Evolutionary conservation across 345 rosid genomes (phyloP).

Genomic region (Reutealis trisperma): DNA sequence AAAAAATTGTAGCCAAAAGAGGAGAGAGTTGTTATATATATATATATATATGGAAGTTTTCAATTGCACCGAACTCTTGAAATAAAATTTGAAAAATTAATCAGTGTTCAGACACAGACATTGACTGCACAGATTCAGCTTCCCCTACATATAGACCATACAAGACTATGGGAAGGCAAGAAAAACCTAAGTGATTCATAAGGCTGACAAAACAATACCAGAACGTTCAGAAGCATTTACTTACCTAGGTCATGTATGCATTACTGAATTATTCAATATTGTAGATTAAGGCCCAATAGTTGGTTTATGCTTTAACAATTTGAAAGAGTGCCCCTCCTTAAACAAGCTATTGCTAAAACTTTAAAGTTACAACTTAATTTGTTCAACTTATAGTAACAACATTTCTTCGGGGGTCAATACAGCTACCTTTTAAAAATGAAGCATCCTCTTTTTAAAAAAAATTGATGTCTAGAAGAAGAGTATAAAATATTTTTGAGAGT

Average conservation of each 20-base stretch:
- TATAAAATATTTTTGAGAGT: background rate
- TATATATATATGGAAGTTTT: background rate
- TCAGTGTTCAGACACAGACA: background rate
- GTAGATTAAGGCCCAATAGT: background rate
- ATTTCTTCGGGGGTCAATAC: background rate
- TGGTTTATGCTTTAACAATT: background rate
- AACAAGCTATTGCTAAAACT: background rate
- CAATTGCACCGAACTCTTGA: background rate
- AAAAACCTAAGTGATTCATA: background rate
- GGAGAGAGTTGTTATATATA: background rate
- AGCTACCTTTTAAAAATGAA: background rate
- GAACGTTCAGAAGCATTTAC: too few species aligned
- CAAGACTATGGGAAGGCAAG: background rate
- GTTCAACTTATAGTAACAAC: background rate
- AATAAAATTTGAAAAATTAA: conserved; percentile 4
- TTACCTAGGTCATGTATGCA: background rate
- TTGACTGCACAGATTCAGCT: background rate
- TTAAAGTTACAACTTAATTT: background rate
- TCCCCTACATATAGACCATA: background rate
- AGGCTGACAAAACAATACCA: background rate
- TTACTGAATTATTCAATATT: background rate
- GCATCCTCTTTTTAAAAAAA: background rate
- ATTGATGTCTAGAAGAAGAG: background rate
- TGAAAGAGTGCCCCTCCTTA: background rate
- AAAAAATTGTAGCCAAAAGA: background rate